phyloP scores from a whole-genome alignment of 345 rosid species.

The Aurinia saxatilis region DNA sequence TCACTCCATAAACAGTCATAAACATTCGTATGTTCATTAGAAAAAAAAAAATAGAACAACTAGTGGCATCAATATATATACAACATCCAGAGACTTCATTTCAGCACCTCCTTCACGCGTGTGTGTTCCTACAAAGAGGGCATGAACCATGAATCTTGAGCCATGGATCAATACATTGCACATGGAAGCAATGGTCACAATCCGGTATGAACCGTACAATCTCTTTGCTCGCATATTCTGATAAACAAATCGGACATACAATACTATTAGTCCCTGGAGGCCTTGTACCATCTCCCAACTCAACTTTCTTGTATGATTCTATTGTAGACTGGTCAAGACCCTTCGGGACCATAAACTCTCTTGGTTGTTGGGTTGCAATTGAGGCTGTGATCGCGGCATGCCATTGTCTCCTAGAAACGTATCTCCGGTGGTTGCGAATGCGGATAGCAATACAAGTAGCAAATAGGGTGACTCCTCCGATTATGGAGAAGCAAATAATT shows the following conservation, averaged over 20 bases:
- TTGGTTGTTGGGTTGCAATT: constrained; percentile 15
- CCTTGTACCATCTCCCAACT: constrained; percentile 54
- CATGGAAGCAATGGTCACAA: constrained; percentile 63
- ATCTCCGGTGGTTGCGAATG: constrained; percentile 9
- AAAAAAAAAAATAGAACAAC: no score
- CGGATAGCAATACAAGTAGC: constrained; percentile 25
- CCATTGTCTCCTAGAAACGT: neutral
- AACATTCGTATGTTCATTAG: no score
- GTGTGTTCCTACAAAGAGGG: constrained; percentile 55
- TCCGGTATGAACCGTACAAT: constrained; percentile 46
- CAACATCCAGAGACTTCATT: no score
- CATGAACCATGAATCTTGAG: constrained; percentile 44
- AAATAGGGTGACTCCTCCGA: constrained; percentile 28
- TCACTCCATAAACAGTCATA: no score
- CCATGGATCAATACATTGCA: constrained; percentile 62
- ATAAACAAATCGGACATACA: constrained; percentile 52
- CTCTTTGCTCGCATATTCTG: constrained; percentile 45
- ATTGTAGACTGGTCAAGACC: constrained; percentile 64
- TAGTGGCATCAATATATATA: no score
- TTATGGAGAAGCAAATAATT: constrained; percentile 30
- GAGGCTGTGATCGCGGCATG: neutral
- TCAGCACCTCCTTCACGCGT: neutral
- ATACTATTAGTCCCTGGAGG: constrained; percentile 44
- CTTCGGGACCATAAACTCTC: neutral
- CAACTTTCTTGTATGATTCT: constrained; percentile 54